phyloP scores from a whole-genome alignment of 306 rosid species.

The Pterocarpus macrocarpus region DNA sequence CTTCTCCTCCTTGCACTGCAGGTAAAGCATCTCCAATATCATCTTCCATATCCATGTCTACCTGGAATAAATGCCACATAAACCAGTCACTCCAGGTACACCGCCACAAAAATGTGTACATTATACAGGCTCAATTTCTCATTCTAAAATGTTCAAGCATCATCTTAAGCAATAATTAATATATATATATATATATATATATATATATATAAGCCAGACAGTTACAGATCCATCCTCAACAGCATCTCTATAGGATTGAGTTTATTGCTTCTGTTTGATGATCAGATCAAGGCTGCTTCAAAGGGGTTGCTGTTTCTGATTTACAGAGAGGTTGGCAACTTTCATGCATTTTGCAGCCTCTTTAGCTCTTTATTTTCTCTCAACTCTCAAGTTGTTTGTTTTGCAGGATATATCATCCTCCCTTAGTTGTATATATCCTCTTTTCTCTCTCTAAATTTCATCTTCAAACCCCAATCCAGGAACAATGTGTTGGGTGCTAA shows the following conservation, averaged over 20 bases:
- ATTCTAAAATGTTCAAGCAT: not conserved
- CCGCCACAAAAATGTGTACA: not conserved
- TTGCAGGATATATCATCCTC: not conserved
- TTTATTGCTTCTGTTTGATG: slow-evolving; percentile 5
- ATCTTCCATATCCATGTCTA: slow-evolving; percentile 98
- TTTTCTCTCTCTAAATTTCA: slow-evolving; percentile 12
- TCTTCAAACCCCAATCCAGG: slow-evolving; percentile 16
- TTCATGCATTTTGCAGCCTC: not conserved
- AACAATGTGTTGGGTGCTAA: slow-evolving; percentile 1
- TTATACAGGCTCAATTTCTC: slow-evolving; percentile 10
- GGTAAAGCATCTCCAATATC: slow-evolving; percentile 58
- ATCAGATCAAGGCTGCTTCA: slow-evolving; percentile 6
- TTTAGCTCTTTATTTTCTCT: not conserved
- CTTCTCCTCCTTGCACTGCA: slow-evolving; percentile 62
- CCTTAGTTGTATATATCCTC: not conserved
- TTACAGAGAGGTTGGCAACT: slow-evolving; percentile 12
- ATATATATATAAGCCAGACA: not conserved
- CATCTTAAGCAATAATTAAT: not conserved
- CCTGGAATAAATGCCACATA: slow-evolving; percentile 62
- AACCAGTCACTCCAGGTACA: slow-evolving; percentile 31
- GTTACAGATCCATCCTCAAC: not conserved
- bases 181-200: not conserved
- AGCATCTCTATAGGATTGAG: not conserved
- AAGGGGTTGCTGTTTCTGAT: slow-evolving; percentile 13
- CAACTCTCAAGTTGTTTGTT: not conserved